These are phyloP conservation scores for Podila epicladia DNA, from an alignment of 192 early-diverging fungal species.

Conservation along the genomic window DNA sequence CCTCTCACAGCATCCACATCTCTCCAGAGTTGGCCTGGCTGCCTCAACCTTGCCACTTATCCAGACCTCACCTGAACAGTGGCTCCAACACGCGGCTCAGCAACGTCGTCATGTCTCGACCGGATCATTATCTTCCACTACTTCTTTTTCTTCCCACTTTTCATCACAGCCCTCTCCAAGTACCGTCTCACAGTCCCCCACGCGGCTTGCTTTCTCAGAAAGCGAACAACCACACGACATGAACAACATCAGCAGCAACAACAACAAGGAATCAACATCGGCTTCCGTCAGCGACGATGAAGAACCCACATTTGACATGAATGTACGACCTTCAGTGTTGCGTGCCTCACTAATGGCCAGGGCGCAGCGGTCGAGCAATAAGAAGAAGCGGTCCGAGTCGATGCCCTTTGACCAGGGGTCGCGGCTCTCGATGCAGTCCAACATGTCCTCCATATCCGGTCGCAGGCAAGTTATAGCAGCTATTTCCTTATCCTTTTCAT, in stretches of 20 bases:
- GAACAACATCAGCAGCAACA: background rate
- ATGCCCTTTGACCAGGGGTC: conserved; percentile 16
- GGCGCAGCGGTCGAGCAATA: conserved; percentile 11
- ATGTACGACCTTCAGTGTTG: conserved; percentile 32
- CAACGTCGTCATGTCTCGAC: conserved; percentile 40
- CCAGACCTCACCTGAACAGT: conserved; percentile 39
- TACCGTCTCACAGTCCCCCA: conserved; percentile 7
- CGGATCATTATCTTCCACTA: conserved; percentile 24
- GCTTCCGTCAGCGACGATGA: conserved; percentile 7
- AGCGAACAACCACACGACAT: conserved; percentile 19
- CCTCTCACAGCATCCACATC: conserved; percentile 2
- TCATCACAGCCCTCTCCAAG: conserved; percentile 1
- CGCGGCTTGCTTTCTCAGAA: conserved; percentile 16
- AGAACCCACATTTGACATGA: conserved; percentile 26
- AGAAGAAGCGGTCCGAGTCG: conserved; percentile 15
- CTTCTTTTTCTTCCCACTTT: conserved; percentile 6
- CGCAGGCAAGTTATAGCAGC: conserved; percentile 15
- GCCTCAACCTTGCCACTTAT: conserved; percentile 12
- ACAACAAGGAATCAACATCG: background rate
- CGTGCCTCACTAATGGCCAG: conserved; percentile 41
- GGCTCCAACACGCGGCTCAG: conserved; percentile 39
- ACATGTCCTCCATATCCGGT: background rate
- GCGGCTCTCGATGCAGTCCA: conserved; percentile 28
- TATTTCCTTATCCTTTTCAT: background rate
- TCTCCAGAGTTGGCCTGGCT: background rate